Evolutionary conservation across 192 early-diverging fungal species (phyloP), one percentile per base, ranked within the genome.

Genomic region (Martensiomyces pterosporus): DNA sequence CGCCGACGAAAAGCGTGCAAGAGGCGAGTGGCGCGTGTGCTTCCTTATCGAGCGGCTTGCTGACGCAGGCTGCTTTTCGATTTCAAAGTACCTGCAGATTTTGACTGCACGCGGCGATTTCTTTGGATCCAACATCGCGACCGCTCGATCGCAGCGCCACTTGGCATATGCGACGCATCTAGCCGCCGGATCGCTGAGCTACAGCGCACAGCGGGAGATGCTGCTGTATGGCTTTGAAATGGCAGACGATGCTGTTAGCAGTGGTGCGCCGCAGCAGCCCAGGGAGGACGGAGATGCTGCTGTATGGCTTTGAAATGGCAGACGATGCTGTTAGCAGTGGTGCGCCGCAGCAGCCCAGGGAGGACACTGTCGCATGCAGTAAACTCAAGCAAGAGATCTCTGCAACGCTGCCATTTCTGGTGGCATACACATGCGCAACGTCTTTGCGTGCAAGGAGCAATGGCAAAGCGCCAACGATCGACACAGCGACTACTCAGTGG

Each of bases 71-170:
- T 55, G 60, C 25, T 71, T 71, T 17, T 71, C 67, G 9, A 29
- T 63, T 4, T 35, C 60, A 18, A 49, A 49, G 24, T 71, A 71
- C 16, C 27, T 71, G 44, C 67, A 64, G 36, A 55, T 64, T 9
- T 39, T 71, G 37, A 71, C 60, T 0, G 67, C 67, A 6, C 55
- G 67, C 14, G 67, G 67, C 38, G 67, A 71, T 40, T 55, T 64
- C 27, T 51, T 56, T 47, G 52, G 67, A 22, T 4, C 55, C 19
- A 49, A 47, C 5, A 34, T 37, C 9, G 32, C 21, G 3, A 18
- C 26, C 16, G n/a, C 18, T n/a, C 55, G 60, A 22, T 49, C 67
- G 15, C 55, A 59, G 19, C 52, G 67, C 7, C 67, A 71, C 22
- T 29, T 64, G 3, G 60, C 47, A 16, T 71, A 64, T 10, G 67